Evolutionary conservation across 495 filamentous ascomycete species (phyloP).

Genomic region (Xylaria sp.): DNA sequence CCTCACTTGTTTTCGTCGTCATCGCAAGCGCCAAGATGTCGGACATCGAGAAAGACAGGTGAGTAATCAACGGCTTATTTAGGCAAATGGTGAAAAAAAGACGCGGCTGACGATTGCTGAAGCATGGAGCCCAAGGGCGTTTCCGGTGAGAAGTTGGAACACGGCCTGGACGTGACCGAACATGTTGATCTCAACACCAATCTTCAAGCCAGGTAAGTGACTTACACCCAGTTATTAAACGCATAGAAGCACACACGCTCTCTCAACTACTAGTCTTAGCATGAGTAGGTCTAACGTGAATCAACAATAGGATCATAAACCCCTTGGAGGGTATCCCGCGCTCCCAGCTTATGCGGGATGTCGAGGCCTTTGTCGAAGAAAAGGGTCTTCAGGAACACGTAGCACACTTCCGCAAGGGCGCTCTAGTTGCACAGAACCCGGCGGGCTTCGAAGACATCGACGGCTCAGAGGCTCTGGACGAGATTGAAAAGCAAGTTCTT

Average conservation of each 20-base stretch:
- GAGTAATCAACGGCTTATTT: neutral
- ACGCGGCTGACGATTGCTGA: neutral
- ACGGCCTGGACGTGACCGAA: constrained; percentile 38
- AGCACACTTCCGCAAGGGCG: constrained; percentile 63
- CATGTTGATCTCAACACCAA: constrained; percentile 55
- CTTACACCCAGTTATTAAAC: neutral
- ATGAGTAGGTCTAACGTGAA: constrained; percentile 24
- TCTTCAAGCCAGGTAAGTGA: constrained; percentile 52
- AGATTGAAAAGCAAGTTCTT: constrained; percentile 61
- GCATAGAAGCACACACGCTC: neutral
- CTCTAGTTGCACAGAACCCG: constrained; percentile 71
- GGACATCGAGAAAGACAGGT: constrained; percentile 18
- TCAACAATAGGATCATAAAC: constrained; percentile 57
- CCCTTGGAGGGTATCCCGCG: constrained; percentile 64
- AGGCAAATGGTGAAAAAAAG: neutral
- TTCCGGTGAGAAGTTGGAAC: constrained; percentile 45
- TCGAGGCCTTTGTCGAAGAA: constrained; percentile 61
- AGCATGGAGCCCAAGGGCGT: constrained; percentile 42
- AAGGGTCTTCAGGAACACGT: constrained; percentile 59
- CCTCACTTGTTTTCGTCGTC: neutral
- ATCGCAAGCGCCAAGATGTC: constrained; percentile 28
- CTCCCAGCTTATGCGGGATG: constrained; percentile 59
- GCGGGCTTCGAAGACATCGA: constrained; percentile 56
- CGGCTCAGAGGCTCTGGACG: constrained; percentile 58
- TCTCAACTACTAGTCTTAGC: neutral